Evolutionary conservation across 495 filamentous ascomycete species (phyloP), one percentile per base, ranked within the genome.

Genomic region (Saxispiralis lemnorum): DNA sequence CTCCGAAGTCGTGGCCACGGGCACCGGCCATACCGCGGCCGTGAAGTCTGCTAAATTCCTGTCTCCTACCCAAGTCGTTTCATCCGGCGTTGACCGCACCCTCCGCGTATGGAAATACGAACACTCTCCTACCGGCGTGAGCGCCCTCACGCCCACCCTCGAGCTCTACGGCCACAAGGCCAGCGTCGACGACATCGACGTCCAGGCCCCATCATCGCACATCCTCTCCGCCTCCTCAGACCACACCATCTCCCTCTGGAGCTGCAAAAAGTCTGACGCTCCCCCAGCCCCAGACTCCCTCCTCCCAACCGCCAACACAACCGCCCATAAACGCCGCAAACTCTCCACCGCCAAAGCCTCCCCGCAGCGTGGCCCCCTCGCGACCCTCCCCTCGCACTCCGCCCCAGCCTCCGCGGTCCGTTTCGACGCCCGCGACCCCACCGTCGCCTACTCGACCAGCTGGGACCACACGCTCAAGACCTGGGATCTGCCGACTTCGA

Each of bases 391-490:
- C 1, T 71, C 72, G 15, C 87, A 95, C 66, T 75, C 70, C 1
- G 69, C 69, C 0, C 71, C 79, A 2, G 80, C 87, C 11, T 77
- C 78, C 1, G 76, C 73, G 28, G 79, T 76, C 15, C 71, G 83
- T 31, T 97, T 96, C 65, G 79, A 88, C 56, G 79, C 77, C 1
- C 68, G 70, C 36, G 89, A 95, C 64, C 60, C 75, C 20, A 94
- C 81, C 10, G 79, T 96, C 18, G 88, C 79, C 28, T 95, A 97
- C 67, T 86, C 84, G 0, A 69, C 72, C 2, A 86, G 83, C 16
- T 79, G 79, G 68, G 89, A 96, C 65, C 86, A 93, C 62, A 80
- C 81, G 0, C 65, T 95, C 47, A 77, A 75, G 18, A 96, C 89
- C 0, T 81, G 93, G 72, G 89, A 97, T 66, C 73, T 97, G 11